Base-by-base conservation (phyloP, 495 filamentous ascomycete species). In the Physcia stellaris region DNA sequence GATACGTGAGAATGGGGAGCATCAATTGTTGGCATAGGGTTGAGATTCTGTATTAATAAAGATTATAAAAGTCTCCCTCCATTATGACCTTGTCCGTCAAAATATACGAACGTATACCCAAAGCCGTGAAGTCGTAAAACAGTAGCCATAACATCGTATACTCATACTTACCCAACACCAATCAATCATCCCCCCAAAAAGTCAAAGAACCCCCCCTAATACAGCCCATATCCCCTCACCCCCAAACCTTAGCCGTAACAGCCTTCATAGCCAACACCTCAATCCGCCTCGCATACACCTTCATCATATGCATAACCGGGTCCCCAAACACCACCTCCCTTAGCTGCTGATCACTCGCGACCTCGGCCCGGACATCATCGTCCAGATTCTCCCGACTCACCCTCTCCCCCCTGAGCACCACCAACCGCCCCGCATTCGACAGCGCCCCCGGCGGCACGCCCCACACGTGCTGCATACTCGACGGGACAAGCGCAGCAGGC, bases 241-340 rank as follows among this genome's bases (percentile, higher is more conserved):
- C 35, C 40, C 40, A 53, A n/a, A 49, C 27, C 24, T 36, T 47
- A 17, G 39, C 77, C 38, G 73, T 77, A 6, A 81, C 77, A 6
- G 79, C 80, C 30, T 66, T 71, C 4, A 71, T 74, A 18, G 78
- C 78, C 41, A 88, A 52, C 9, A 62, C 55, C 47, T 86, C 76
- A 24, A 90, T 71, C 37, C 83, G 57, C 15, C 63, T 64, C 18
- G 68, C 62, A 58, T 90, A 90, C 28, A 86, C 43, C 53, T 61
- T 70, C 83, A 90, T 88, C 52, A 72, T 68, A 55, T 90, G 83
- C 58, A 73, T 78, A 11, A 84, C 57, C 0, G 80, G 81, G 53
- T 90, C 83, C 0, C 83, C 83, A 66, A 83, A 90, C 0, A 90
- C 62, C 7, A 80, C 68, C 2, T 61, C 63, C 20, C 76, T 58